Percentiles rank a stretch among this genome's conserved stretches.
Evolutionary conservation across 371 early-diverging fungal species (phyloP).

Genomic region (Mortierella sp.): DNA sequence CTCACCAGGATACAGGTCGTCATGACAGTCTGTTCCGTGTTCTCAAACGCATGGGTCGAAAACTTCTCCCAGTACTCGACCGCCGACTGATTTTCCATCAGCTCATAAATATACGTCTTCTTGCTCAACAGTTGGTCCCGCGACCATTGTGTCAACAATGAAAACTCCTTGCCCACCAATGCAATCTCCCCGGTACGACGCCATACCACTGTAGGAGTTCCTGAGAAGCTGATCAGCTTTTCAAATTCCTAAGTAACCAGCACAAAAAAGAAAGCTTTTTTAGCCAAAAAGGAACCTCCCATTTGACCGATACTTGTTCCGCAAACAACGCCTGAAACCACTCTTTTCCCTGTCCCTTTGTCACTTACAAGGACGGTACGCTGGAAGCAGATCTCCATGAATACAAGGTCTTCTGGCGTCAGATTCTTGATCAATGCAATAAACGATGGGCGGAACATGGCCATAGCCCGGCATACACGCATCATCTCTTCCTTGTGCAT

Average conservation of each 20-base stretch:
- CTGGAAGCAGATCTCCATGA: constrained; percentile 94
- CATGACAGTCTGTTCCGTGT: constrained; percentile 84
- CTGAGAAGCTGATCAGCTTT: constrained; percentile 89
- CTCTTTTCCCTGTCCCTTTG: no score
- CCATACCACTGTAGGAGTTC: constrained; percentile 96
- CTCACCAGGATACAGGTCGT: constrained; percentile 78
- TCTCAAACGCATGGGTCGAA: constrained; percentile 89
- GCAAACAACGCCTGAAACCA: no score
- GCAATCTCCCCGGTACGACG: constrained; percentile 92
- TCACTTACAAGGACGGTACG: constrained; percentile 78
- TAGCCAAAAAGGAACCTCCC: no score
- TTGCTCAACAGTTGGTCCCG: constrained; percentile 77
- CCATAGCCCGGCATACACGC: constrained; percentile 87
- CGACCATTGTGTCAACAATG: constrained; percentile 87
- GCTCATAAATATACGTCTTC: constrained; percentile 85
- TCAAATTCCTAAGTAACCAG: constrained; percentile 78
- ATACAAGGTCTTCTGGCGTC: constrained; percentile 90
- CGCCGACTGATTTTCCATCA: constrained; percentile 90
- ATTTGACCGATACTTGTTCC: no score
- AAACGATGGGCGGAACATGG: constrained; percentile 89
- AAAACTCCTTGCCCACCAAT: constrained; percentile 92
- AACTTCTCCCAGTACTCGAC: constrained; percentile 95
- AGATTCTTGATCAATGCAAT: constrained; percentile 91
- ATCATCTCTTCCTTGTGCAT: constrained; percentile 88
- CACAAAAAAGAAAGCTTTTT: neutral